A percentile compares a stretch with the other conserved stretches of the same genome.
Evolutionary conservation across 2,329 filamentous ascomycete species (phyloP).

Genomic region (Penicillium aurantiogriseum): DNA sequence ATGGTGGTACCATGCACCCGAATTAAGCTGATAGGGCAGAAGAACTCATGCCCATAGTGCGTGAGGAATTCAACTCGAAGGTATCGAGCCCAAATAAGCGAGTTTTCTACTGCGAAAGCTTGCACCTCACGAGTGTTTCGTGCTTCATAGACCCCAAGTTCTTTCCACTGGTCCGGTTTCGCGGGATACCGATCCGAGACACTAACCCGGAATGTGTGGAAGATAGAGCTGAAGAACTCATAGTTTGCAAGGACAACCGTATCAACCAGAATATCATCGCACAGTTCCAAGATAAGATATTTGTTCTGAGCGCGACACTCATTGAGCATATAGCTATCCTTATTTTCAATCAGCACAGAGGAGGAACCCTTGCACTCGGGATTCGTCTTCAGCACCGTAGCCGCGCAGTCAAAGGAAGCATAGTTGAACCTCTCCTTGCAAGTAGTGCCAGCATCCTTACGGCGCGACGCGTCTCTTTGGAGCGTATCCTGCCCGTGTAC

Average conservation of each 20-base stretch:
- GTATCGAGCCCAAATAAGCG: slow-evolving; percentile 93
- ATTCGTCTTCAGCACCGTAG: slow-evolving; percentile 88
- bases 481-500: slow-evolving; percentile 45
- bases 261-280: slow-evolving; percentile 81
- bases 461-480: slow-evolving; percentile 60
- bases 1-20: slow-evolving; percentile 91
- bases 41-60: slow-evolving; percentile 95
- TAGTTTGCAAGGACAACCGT: slow-evolving; percentile 97
- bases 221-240: slow-evolving; percentile 98
- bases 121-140: slow-evolving; percentile 92
- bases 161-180: slow-evolving; percentile 87
- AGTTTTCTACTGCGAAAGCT: slow-evolving; percentile 89
- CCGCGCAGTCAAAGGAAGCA: slow-evolving; percentile 94
- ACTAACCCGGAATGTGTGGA: slow-evolving; percentile 84
- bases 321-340: slow-evolving; percentile 97
- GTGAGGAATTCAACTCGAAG: slow-evolving; percentile 85
- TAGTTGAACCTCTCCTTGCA: slow-evolving; percentile 98
- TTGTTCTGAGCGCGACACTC: slow-evolving; percentile 85
- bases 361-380: slow-evolving; percentile 82
- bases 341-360: slow-evolving; percentile 89
- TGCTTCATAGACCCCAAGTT: slow-evolving; percentile 83
- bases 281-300: slow-evolving; percentile 91
- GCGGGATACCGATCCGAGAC: slow-evolving; percentile 94
- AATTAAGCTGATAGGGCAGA: slow-evolving; percentile 87
- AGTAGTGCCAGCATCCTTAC: slow-evolving; percentile 92